Evolutionary conservation across 306 rosid genomes (phyloP).

Genomic region (Lupinus albus): DNA sequence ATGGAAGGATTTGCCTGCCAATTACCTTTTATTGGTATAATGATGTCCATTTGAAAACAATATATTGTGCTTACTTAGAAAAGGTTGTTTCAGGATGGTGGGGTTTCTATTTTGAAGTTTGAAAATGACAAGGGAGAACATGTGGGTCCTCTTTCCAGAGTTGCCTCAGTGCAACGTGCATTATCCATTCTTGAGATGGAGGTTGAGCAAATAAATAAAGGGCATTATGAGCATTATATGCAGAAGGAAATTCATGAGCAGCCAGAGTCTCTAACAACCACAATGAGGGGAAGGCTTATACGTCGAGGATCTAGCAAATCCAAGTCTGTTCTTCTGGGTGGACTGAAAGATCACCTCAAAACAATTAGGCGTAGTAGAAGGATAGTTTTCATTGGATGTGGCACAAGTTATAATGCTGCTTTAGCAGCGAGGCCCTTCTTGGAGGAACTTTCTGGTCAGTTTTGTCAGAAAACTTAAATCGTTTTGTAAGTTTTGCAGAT

Average conservation of each 20-base stretch:
- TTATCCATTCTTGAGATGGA: conserved; percentile 95
- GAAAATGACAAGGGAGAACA: conserved; percentile 67
- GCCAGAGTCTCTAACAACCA: conserved; percentile 93
- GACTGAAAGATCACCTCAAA: conserved; percentile 94
- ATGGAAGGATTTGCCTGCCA: too few relatives aligned
- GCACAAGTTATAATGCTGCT: conserved; percentile 98
- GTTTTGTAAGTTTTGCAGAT: conserved; percentile 29
- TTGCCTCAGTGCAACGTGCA: conserved; percentile 89
- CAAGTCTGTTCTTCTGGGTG: conserved; percentile 89
- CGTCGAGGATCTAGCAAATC: conserved; percentile 74
- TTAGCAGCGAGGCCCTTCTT: conserved; percentile 93
- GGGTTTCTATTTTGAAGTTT: conserved; percentile 76
- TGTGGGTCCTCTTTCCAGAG: conserved; percentile 62
- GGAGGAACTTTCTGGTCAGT: conserved; percentile 96
- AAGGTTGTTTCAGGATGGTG: conserved; percentile 77
- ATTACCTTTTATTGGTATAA: conserved; percentile 34
- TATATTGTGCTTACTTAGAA: conserved; percentile 13
- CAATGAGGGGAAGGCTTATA: conserved; percentile 97
- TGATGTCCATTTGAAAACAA: conserved; percentile 9
- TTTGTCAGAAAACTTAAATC: conserved; percentile 33
- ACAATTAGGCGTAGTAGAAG: conserved; percentile 97
- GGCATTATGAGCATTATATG: conserved; percentile 91
- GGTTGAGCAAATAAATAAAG: conserved; percentile 97
- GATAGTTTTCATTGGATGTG: conserved; percentile 90
- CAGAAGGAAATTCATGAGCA: conserved; percentile 98